phyloP scores from a whole-genome alignment of 495 filamentous ascomycete species.

The Neurospora sp. region DNA sequence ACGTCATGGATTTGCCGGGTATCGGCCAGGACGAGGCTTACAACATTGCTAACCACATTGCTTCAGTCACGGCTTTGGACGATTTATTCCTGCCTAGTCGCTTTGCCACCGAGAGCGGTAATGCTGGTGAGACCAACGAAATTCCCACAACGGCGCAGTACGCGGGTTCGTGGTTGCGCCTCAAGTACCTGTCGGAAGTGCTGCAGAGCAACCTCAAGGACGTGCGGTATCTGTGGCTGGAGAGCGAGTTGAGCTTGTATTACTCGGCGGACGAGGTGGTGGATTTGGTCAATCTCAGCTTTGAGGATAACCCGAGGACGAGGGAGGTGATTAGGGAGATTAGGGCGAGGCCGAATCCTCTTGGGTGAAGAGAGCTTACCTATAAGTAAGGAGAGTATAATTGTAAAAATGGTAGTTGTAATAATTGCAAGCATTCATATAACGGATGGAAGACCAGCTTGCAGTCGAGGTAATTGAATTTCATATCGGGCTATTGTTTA shows the following conservation, averaged over 20 bases:
- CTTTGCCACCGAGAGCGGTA: not conserved
- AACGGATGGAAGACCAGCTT: not conserved
- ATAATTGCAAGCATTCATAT: not conserved
- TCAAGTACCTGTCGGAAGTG: constrained; percentile 82
- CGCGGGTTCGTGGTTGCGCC: constrained; percentile 72
- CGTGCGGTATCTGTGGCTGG: constrained; percentile 78
- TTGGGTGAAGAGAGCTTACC: not conserved
- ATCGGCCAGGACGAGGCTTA: constrained; percentile 85
- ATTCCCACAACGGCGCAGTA: constrained; percentile 69
- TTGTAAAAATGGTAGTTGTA: not conserved
- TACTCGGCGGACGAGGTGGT: constrained; percentile 77
- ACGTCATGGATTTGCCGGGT: constrained; percentile 76
- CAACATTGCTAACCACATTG: constrained; percentile 61
- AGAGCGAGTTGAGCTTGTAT: constrained; percentile 73
- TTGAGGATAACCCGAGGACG: constrained; percentile 76
- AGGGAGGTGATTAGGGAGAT: constrained; percentile 74
- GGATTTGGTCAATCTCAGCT: constrained; percentile 78
- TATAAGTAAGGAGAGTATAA: not conserved
- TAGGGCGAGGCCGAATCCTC: constrained; percentile 35
- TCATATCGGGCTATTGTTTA: not conserved
- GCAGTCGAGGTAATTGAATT: not conserved
- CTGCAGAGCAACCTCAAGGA: constrained; percentile 83
- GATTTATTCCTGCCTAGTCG: constrained; percentile 60
- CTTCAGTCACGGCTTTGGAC: constrained; percentile 57
- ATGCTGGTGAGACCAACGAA: constrained; percentile 18